Percentiles rank a stretch among this genome's conserved stretches.
Conservation (phyloP, 1,284 basidiomycete species). For the Puccinia coronata region DNA sequence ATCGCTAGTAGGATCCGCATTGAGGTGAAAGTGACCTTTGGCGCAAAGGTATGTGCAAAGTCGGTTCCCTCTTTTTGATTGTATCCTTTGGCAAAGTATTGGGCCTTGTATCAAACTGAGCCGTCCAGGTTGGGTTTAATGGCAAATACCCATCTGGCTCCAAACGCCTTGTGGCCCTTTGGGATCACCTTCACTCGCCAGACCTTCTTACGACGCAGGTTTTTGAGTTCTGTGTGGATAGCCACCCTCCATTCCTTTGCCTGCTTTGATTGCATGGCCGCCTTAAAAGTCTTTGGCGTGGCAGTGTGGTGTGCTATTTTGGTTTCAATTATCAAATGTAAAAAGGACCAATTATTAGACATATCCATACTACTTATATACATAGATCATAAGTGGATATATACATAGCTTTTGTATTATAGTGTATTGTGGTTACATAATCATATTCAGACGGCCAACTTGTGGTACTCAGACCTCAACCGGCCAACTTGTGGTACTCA, state of each 20-base stretch:
- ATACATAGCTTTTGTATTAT: too few species aligned
- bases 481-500: too few species aligned
- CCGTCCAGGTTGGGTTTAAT: neutral
- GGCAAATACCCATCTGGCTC: neutral
- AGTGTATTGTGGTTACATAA: too few species aligned
- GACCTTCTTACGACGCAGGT: neutral
- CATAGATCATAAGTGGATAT: too few species aligned
- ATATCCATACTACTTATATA: too few species aligned
- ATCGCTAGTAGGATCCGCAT: neutral
- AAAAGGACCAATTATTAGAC: too few species aligned
- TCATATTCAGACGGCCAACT: too few species aligned
- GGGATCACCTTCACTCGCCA: neutral
- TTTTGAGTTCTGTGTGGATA: neutral
- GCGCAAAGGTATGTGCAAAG: conserved; percentile 1
- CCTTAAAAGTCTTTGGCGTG: neutral
- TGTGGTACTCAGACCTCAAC: too few species aligned
- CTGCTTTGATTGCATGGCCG: neutral
- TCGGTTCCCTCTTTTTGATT: neutral
- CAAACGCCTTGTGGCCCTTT: neutral
- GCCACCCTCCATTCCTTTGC: neutral
- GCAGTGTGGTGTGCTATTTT: too few species aligned
- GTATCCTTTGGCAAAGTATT: conserved; percentile 4
- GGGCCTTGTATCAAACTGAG: neutral
- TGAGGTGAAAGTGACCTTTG: neutral
- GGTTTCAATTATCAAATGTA: too few species aligned